phyloP scores from a whole-genome alignment of 1,284 basidiomycete species.

The Nidula niveotomentosa region DNA sequence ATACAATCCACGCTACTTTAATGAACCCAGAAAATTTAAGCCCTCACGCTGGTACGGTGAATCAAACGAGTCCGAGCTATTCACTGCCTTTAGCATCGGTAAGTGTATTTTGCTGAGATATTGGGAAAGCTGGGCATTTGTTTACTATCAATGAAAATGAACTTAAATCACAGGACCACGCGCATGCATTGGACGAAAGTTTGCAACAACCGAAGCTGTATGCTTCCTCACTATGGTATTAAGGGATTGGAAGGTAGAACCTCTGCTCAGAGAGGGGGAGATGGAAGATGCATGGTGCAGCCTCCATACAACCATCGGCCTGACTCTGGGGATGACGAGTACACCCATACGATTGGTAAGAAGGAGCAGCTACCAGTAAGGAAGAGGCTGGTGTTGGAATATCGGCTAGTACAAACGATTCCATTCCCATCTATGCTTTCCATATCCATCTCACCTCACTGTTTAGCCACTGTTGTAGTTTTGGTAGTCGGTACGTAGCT shows the following conservation, averaged over 20 bases:
- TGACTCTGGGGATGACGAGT: conserved; percentile 39
- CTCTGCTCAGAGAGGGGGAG: conserved; percentile 39
- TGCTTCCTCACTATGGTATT: conserved; percentile 48
- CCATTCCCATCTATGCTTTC: no score
- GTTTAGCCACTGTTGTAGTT: no score
- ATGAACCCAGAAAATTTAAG: conserved; percentile 27
- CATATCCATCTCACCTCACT: no score
- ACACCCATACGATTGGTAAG: conserved; percentile 40
- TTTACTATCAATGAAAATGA: background rate
- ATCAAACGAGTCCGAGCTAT: conserved; percentile 30
- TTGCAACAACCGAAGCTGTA: conserved; percentile 50
- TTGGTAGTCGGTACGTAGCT: no score
- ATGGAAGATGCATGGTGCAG: conserved; percentile 39
- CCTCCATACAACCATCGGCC: conserved; percentile 33
- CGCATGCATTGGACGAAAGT: conserved; percentile 54
- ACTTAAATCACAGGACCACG: conserved; percentile 40
- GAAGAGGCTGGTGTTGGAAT: no score
- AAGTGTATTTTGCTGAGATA: conserved; percentile 7
- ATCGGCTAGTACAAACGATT: no score
- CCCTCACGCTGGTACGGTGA: conserved; percentile 31
- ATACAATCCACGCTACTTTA: conserved; percentile 32
- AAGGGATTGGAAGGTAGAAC: conserved; percentile 49
- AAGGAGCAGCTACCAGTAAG: conserved; percentile 8
- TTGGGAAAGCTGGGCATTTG: background rate
- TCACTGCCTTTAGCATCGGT: conserved; percentile 50